Conservation (phyloP, 2,329 filamentous ascomycete species). For the Aureobasidium melanogenum region DNA sequence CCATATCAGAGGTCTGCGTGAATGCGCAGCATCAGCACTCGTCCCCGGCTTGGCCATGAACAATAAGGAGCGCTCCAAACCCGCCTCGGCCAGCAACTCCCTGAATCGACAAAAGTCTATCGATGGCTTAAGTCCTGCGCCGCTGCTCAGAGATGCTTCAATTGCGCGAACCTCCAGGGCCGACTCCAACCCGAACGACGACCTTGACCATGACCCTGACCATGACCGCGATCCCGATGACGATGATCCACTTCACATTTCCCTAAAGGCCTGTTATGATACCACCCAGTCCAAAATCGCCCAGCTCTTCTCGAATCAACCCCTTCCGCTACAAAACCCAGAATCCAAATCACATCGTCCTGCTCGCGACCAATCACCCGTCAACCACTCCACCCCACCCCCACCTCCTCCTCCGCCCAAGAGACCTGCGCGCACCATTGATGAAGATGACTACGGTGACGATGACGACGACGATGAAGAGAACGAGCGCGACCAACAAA, state of each 20-base stretch:
- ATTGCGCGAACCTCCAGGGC: conserved; percentile 26
- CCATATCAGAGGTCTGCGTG: background rate
- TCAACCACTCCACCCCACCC: background rate
- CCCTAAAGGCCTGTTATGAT: conserved; percentile 70
- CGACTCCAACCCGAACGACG: conserved; percentile 13
- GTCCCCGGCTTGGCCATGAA: conserved; percentile 11
- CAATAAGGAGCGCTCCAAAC: conserved; percentile 11
- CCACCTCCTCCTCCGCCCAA: conserved; percentile 48
- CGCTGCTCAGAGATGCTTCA: conserved; percentile 34
- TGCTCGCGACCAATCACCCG: background rate
- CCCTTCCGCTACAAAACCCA: background rate
- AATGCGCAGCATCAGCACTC: conserved; percentile 9
- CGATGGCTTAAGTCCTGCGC: conserved; percentile 5
- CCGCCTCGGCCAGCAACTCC: conserved; percentile 8
- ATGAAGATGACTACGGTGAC: conserved; percentile 76
- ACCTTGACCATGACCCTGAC: conserved; percentile 8
- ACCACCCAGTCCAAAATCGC: conserved; percentile 69
- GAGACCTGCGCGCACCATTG: conserved; percentile 63
- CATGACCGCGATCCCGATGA: conserved; percentile 22
- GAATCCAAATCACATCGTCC: background rate
- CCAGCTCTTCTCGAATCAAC: conserved; percentile 55
- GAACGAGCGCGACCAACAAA: conserved; percentile 28
- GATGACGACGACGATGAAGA: conserved; percentile 43
- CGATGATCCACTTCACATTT: conserved; percentile 38
- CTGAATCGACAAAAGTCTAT: conserved; percentile 1